Evolutionary conservation across 2,329 filamentous ascomycete genomes (phyloP), one percentile per base, ranked within the genome.

Genomic region (Plectosphaerella cucumerina): DNA sequence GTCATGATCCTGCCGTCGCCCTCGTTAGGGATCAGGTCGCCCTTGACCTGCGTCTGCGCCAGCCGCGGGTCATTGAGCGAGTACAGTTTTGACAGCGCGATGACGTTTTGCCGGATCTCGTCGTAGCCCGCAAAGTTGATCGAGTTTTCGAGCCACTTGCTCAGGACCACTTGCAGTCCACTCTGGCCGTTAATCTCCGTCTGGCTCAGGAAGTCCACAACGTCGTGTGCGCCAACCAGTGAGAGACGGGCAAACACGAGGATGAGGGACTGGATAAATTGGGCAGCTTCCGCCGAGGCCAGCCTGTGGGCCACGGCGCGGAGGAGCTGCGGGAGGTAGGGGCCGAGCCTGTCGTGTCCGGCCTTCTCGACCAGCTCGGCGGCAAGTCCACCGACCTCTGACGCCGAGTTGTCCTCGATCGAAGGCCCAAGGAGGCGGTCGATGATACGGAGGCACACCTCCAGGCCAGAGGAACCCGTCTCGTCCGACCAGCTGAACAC

Each of bases 41-140:
- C 94, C 73, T 93, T 95, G 59, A 97, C 93, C 64, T 84, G 82
- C 4, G 92, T 90, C 62, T 90, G 84, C 12, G 82, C 75, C 31
- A 99, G 70, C 31, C 93, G 86, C 10, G 84, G 75, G 62, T 97
- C 93, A 62, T 94, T 87, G 17, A 99, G 79, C 50, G 86, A 86
- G 68, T 94, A 97, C 3, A 99, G 76, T 64, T 95, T 96, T 0
- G 91, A 92, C 3, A 99, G 80, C 6, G 94, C 94, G 60, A 96
- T 93, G 53, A 97, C 90, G 63, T 97, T 99, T 69, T 97, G 90
- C 59, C 92, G 84, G 60, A 97, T 97, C 68, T 97, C 93, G 61
- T 97, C 92, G 61, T 97, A 99, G 12, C 94, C 94, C n/a, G 91
- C 91, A 70, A 99, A 99, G 68, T 88, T 96, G 68, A 96, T 82